These are phyloP conservation scores for Corymbia citriodora DNA, from an alignment of 441 rosid genomes.

Conservation along the genomic window DNA sequence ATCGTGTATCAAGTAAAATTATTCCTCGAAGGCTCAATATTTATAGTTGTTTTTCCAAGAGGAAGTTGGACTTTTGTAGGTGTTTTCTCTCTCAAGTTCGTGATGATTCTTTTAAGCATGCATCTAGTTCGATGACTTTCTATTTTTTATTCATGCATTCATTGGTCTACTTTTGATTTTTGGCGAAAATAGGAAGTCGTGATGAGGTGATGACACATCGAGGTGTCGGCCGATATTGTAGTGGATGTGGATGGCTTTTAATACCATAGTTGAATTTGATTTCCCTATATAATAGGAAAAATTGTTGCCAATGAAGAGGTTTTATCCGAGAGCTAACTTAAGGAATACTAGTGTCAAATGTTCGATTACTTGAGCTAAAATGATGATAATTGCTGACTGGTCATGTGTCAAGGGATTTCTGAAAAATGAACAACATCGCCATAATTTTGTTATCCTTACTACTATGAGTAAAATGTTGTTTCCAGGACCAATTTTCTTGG, in stretches of 20 bases:
- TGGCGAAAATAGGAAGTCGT: background rate
- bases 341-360: background rate
- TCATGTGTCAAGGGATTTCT: background rate
- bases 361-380: background rate
- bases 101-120: background rate
- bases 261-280: background rate
- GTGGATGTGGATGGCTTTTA: background rate
- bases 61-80: background rate
- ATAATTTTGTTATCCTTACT: background rate
- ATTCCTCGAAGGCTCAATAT: background rate
- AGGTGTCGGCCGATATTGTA: background rate
- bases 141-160: background rate
- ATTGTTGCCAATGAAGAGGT: background rate
- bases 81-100: background rate
- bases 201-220: background rate
- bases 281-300: background rate
- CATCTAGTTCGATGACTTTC: background rate
- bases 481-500: background rate
- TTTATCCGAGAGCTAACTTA: background rate
- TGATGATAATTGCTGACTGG: background rate
- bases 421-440: background rate
- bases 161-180: background rate
- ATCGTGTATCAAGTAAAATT: background rate
- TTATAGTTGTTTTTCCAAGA: background rate
- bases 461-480: background rate